These are phyloP conservation scores for Fusarium nurragi DNA, from an alignment of 2,329 filamentous ascomycete species.

Conservation along the genomic window DNA sequence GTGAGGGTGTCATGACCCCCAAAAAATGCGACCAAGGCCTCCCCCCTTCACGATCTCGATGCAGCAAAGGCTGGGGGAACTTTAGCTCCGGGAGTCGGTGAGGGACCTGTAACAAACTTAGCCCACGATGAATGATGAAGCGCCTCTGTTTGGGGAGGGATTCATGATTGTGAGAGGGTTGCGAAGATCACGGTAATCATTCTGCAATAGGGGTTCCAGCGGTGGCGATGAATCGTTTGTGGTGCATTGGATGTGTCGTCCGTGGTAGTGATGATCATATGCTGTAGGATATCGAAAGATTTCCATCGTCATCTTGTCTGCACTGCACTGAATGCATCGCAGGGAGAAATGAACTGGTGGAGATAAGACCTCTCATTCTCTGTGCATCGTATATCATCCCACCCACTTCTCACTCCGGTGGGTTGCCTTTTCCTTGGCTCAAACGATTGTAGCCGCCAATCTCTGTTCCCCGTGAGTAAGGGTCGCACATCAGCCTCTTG, in stretches of 20 bases:
- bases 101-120: neutral
- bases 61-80: slow-evolving; percentile 29
- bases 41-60: slow-evolving; percentile 30
- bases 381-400: slow-evolving; percentile 28
- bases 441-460: neutral
- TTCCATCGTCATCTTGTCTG: neutral
- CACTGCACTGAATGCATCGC: neutral
- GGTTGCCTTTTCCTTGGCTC: neutral
- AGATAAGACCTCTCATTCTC: slow-evolving; percentile 16
- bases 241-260: neutral
- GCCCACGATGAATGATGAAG: slow-evolving; percentile 16
- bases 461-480: slow-evolving; percentile 9
- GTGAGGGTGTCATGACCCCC: slow-evolving; percentile 31
- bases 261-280: neutral
- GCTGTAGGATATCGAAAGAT: neutral
- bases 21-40: neutral
- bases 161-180: neutral
- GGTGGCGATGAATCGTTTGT: slow-evolving; percentile 16
- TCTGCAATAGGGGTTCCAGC: slow-evolving; percentile 20
- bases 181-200: slow-evolving; percentile 12
- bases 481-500: slow-evolving; percentile 15
- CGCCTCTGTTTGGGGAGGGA: neutral
- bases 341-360: slow-evolving; percentile 23
- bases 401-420: slow-evolving; percentile 4
- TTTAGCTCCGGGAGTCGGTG: slow-evolving; percentile 41